These are phyloP conservation scores for Fusarium pseudonygamai DNA, from an alignment of 2,329 filamentous ascomycete species.

Conservation along the genomic window DNA sequence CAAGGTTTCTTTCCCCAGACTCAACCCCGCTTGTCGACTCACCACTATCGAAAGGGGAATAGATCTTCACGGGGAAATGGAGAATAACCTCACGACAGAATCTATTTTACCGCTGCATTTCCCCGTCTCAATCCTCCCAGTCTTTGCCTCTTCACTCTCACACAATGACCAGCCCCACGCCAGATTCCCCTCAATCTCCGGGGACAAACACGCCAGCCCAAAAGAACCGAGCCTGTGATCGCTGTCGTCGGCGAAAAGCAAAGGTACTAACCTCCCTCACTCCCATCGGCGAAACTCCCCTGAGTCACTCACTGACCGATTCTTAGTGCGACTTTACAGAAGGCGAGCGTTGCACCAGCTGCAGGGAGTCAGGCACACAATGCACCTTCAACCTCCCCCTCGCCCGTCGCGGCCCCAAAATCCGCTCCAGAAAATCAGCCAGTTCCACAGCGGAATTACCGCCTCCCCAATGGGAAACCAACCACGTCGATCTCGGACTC, in stretches of 20 bases:
- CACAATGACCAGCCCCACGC: conserved; percentile 29
- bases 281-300: conserved; percentile 15
- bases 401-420: conserved; percentile 51
- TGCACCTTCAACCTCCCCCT: conserved; percentile 53
- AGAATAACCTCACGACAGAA: conserved; percentile 5
- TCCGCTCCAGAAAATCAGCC: conserved; percentile 3
- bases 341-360: conserved; percentile 45
- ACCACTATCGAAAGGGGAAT: neutral
- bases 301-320: neutral
- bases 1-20: conserved; percentile 19
- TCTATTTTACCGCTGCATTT: conserved; percentile 35
- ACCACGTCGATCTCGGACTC: conserved; percentile 27
- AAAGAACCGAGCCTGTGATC: conserved; percentile 47
- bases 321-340: conserved; percentile 44
- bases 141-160: neutral
- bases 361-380: conserved; percentile 44
- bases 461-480: conserved; percentile 32
- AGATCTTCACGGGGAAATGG: conserved; percentile 35
- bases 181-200: conserved; percentile 30
- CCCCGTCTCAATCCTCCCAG: conserved; percentile 10
- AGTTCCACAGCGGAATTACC: conserved; percentile 34
- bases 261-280: conserved; percentile 39
- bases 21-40: conserved; percentile 3
- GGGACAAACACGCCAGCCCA: conserved; percentile 17
- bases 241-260: conserved; percentile 50